These are phyloP conservation scores for Mortierella sp. DNA, from an alignment of 371 early-diverging fungal genomes.

Conservation along the genomic window DNA sequence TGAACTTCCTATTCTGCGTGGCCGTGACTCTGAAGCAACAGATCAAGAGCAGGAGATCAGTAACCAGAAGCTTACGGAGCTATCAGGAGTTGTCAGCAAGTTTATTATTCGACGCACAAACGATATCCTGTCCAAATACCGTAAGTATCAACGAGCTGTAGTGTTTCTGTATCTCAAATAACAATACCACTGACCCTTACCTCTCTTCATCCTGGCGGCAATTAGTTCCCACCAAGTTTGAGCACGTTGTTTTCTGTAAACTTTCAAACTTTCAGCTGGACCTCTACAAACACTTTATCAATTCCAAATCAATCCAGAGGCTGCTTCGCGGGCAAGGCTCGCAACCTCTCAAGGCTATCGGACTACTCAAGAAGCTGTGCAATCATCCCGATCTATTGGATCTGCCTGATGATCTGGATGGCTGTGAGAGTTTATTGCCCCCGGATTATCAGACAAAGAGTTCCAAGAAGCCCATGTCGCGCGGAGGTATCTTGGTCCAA, in stretches of 20 bases:
- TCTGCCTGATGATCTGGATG: conserved; percentile 76
- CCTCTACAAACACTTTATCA: conserved; percentile 84
- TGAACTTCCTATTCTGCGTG: conserved; percentile 94
- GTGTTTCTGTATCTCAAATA: no score
- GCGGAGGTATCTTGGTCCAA: conserved; percentile 63
- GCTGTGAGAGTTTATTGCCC: conserved; percentile 74
- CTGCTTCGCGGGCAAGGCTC: conserved; percentile 73
- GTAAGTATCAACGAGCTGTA: conserved; percentile 62
- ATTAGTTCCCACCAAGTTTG: conserved; percentile 93
- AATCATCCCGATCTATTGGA: conserved; percentile 92
- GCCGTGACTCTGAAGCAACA: conserved; percentile 92
- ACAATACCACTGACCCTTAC: no score
- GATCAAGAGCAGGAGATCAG: conserved; percentile 85
- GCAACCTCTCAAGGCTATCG: conserved; percentile 90
- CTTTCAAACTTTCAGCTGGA: conserved; percentile 82
- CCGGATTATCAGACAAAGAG: conserved; percentile 54
- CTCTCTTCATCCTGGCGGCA: background rate
- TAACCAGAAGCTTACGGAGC: conserved; percentile 88
- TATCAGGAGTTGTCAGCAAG: conserved; percentile 88
- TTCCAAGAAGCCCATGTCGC: conserved; percentile 36
- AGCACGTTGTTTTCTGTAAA: conserved; percentile 96
- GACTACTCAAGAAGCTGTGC: conserved; percentile 92
- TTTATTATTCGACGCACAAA: conserved; percentile 97
- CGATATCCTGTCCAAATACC: conserved; percentile 94
- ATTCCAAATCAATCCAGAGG: conserved; percentile 83